phyloP scores from a whole-genome alignment of 371 early-diverging fungal species.

The Rhizomucor pusillus region DNA sequence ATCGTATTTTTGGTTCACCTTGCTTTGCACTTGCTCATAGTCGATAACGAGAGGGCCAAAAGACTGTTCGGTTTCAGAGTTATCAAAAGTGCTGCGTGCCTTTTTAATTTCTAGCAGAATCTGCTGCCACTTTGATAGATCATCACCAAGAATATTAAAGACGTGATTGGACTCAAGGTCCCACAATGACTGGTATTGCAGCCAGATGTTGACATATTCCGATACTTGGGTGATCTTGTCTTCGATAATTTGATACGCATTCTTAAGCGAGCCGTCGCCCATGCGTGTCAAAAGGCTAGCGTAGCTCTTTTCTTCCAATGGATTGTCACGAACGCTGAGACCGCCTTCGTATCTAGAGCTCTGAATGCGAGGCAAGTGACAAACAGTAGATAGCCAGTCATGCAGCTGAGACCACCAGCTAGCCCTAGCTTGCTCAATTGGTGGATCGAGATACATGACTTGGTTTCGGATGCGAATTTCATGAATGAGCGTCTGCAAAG shows the following conservation, averaged over 20 bases:
- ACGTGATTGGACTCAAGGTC: constrained; percentile 89
- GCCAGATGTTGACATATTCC: constrained; percentile 92
- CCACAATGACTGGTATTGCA: constrained; percentile 97
- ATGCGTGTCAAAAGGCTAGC: constrained; percentile 73
- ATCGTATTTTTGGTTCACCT: constrained; percentile 97
- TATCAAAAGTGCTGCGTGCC: constrained; percentile 94
- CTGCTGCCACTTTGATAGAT: constrained; percentile 91
- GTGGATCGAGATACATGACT: constrained; percentile 94
- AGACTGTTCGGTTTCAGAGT: constrained; percentile 83
- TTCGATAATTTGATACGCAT: constrained; percentile 88
- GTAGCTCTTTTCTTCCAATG: constrained; percentile 61
- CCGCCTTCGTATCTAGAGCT: constrained; percentile 91
- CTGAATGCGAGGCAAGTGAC: constrained; percentile 78
- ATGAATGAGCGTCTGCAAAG: constrained; percentile 68
- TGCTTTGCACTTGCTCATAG: constrained; percentile 96
- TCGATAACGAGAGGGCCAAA: constrained; percentile 91
- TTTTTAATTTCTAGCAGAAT: constrained; percentile 93
- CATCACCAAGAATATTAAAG: constrained; percentile 84
- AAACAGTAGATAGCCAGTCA: constrained; percentile 84
- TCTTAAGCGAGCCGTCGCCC: constrained; percentile 63
- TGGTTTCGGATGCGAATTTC: constrained; percentile 91
- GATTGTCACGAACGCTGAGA: constrained; percentile 57
- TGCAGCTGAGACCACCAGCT: constrained; percentile 91
- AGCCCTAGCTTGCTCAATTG: constrained; percentile 90
- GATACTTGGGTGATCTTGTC: constrained; percentile 73